Evolutionary conservation across 306 rosid genomes (phyloP).

Genomic region (Quercus rubra): DNA sequence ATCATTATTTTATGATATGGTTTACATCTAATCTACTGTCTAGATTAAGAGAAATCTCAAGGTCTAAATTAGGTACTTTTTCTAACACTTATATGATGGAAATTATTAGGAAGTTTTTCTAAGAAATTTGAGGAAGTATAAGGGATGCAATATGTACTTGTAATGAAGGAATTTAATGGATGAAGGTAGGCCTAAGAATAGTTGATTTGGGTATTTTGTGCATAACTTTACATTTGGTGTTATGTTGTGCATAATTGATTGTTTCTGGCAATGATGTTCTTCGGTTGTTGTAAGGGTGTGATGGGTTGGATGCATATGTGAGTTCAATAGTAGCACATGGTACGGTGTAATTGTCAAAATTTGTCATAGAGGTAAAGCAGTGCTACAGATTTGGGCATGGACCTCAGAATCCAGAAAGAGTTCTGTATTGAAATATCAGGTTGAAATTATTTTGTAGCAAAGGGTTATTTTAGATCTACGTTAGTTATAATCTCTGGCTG

Average conservation of each 20-base stretch:
- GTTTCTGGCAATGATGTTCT: neutral
- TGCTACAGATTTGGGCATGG: neutral
- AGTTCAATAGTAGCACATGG: neutral
- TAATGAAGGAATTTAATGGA: neutral
- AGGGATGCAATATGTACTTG: neutral
- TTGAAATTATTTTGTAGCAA: neutral
- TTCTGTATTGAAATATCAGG: neutral
- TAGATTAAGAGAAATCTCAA: neutral
- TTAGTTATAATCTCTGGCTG: neutral
- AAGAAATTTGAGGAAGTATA: neutral
- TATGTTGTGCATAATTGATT: neutral
- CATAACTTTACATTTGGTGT: neutral
- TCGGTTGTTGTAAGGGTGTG: neutral
- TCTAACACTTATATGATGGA: neutral
- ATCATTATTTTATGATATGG: neutral
- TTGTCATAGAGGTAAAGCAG: neutral
- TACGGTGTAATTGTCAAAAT: neutral
- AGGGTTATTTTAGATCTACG: neutral
- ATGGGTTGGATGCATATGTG: neutral
- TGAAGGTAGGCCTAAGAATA: neutral
- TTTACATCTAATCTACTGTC: neutral
- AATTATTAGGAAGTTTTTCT: neutral
- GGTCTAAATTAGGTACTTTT: neutral
- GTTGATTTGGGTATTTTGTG: neutral
- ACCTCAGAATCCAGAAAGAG: neutral